phyloP scores from a whole-genome alignment of 2,329 filamentous ascomycete genomes.

The Aspergillus aculeatus region DNA sequence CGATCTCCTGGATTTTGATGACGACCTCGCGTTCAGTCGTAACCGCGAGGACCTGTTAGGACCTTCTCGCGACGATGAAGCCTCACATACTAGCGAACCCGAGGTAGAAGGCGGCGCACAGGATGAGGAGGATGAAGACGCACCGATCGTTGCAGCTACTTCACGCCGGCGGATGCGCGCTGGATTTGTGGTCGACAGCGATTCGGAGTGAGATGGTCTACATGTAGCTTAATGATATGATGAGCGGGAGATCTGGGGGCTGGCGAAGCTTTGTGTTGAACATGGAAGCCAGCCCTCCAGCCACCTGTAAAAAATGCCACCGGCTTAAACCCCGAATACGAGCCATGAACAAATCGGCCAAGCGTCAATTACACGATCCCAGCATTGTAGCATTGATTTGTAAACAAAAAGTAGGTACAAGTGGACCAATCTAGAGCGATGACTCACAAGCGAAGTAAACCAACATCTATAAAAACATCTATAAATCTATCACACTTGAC shows the following conservation, averaged over 20 bases:
- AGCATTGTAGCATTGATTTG: no score
- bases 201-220: slow-evolving; percentile 37
- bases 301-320: no score
- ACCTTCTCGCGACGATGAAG: slow-evolving; percentile 2
- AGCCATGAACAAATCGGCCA: no score
- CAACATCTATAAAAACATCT: no score
- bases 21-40: slow-evolving; percentile 34
- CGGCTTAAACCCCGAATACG: no score
- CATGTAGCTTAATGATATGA: slow-evolving; percentile 26
- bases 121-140: slow-evolving; percentile 34
- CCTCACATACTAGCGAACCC: slow-evolving; percentile 1
- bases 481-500: no score
- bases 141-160: slow-evolving; percentile 26
- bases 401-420: no score
- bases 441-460: no score
- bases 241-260: slow-evolving; percentile 13
- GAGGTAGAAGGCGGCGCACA: slow-evolving; percentile 7
- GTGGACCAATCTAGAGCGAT: no score
- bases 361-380: no score
- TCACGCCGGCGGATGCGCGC: slow-evolving; percentile 36
- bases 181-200: slow-evolving; percentile 45
- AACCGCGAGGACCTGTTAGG: slow-evolving; percentile 21
- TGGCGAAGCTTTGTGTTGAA: not conserved
- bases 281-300: no score
- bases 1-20: slow-evolving; percentile 35